These are phyloP conservation scores for Tolypocladium ovalisporum DNA, from an alignment of 2,329 filamentous ascomycete species.

Conservation along the genomic window DNA sequence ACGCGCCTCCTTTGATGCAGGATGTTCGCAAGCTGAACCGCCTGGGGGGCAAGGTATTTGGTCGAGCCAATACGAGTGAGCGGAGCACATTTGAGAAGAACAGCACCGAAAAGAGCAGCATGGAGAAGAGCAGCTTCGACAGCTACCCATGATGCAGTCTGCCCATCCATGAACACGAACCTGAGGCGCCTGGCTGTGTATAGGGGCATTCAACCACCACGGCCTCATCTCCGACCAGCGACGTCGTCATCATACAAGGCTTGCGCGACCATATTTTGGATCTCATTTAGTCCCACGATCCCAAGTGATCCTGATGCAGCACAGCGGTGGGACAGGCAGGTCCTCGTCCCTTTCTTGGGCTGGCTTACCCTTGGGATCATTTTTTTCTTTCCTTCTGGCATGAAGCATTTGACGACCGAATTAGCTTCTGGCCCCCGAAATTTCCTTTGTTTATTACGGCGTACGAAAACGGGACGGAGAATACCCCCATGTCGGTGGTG, in stretches of 20 bases:
- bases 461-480: conserved; percentile 3
- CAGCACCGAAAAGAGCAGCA: conserved; percentile 35
- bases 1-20: conserved; percentile 28
- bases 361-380: background rate
- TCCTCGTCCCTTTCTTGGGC: background rate
- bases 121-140: conserved; percentile 36
- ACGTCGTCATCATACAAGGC: background rate
- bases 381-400: conserved; percentile 3
- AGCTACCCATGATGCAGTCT: conserved; percentile 16
- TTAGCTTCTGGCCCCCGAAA: background rate
- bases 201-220: background rate
- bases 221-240: background rate
- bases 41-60: conserved; percentile 47
- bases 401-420: background rate
- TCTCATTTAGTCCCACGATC: background rate
- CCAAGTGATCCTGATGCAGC: background rate
- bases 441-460: conserved; percentile 1
- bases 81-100: conserved; percentile 41
- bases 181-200: background rate
- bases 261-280: background rate
- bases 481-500: conserved; percentile 1
- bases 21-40: conserved; percentile 44
- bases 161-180: background rate
- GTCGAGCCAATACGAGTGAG: conserved; percentile 39
- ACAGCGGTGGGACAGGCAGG: background rate